Evolutionary conservation across 106 monocot species (phyloP).

Genomic region (Xerophyta viscosa): DNA sequence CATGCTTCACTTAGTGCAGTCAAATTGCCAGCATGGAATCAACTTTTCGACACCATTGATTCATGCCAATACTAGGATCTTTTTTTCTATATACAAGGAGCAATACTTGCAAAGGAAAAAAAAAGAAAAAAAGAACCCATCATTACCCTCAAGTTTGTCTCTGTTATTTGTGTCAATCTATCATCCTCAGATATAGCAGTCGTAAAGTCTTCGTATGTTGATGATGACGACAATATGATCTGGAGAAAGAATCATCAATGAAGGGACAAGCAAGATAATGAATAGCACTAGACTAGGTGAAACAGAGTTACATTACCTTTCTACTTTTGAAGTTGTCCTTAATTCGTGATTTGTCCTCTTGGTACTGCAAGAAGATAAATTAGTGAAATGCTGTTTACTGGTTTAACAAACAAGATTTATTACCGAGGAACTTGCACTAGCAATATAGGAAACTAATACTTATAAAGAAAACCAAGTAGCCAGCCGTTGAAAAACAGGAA

Average conservation of each 20-base stretch:
- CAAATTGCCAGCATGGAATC: no score
- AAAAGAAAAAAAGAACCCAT: not conserved
- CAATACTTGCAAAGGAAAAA: no score
- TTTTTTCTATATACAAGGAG: no score
- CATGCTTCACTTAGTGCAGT: no score
- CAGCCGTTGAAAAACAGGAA: no score
- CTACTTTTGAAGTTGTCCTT: conserved; percentile 71
- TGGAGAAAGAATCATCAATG: conserved; percentile 21
- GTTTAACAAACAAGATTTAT: no score
- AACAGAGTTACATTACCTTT: conserved; percentile 42
- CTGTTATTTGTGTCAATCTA: conserved; percentile 51
- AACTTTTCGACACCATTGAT: no score
- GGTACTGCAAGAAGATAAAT: conserved; percentile 45
- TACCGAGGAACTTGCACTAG: no score
- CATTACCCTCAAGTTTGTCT: conserved; percentile 70
- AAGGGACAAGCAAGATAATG: not conserved
- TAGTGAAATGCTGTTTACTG: not conserved
- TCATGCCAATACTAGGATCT: no score
- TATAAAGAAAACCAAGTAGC: no score
- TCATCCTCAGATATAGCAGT: conserved; percentile 36
- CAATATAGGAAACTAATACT: no score
- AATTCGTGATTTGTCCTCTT: conserved; percentile 65
- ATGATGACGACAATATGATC: conserved; percentile 60
- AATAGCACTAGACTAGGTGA: not conserved
- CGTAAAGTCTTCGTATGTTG: conserved; percentile 59